Conservation (phyloP, 2,329 filamentous ascomycete species). For the Colletotrichum navitas region DNA sequence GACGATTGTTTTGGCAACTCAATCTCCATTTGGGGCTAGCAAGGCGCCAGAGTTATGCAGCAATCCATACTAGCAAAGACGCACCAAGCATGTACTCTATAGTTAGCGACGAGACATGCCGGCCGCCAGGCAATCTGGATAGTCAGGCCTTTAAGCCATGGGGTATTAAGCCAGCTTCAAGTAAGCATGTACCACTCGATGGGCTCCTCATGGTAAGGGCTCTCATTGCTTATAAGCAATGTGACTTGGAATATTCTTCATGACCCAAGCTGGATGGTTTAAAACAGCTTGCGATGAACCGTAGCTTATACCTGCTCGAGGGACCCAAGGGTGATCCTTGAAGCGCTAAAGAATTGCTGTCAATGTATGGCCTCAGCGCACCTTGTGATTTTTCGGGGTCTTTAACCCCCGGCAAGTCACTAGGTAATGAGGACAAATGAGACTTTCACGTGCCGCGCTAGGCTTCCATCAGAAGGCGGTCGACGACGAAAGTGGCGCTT, state of each 20-base stretch:
- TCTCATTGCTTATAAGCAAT: neutral
- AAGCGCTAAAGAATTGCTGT: constrained; percentile 5
- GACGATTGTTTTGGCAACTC: neutral
- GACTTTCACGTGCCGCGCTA: constrained; percentile 7
- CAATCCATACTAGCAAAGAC: too few species aligned
- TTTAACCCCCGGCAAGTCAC: neutral
- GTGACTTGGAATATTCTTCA: neutral
- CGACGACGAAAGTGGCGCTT: rapidly evolving
- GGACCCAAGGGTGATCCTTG: constrained; percentile 5
- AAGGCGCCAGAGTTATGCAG: neutral
- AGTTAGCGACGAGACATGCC: neutral
- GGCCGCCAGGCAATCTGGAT: neutral
- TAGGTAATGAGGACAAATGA: neutral
- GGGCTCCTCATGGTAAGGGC: neutral
- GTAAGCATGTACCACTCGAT: neutral
- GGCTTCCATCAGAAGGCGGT: neutral
- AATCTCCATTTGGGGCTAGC: neutral
- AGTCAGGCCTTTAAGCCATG: neutral
- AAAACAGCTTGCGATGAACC: neutral
- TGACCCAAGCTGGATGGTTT: too few species aligned
- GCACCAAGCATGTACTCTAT: neutral
- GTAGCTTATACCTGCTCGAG: neutral
- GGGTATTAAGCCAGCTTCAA: neutral
- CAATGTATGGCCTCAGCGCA: constrained; percentile 15
- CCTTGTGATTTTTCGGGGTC: constrained; percentile 2